phyloP scores from a whole-genome alignment of 2,329 filamentous ascomycete genomes.

The Leptographium flavum region DNA sequence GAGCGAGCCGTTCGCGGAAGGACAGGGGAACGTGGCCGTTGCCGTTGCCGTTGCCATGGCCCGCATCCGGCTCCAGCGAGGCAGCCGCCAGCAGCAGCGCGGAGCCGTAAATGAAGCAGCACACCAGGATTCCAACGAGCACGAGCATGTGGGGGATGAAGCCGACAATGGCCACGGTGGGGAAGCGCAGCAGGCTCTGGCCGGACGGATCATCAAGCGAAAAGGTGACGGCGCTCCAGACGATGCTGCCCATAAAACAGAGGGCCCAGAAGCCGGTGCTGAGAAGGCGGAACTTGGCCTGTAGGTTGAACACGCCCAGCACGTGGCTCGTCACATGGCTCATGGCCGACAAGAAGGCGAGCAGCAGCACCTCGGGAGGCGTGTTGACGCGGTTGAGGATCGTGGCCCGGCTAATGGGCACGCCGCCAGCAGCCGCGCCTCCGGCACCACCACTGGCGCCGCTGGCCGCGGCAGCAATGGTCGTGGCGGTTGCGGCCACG shows the following conservation, averaged over 20 bases:
- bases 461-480: conserved; percentile 6
- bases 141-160: conserved; percentile 93
- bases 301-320: conserved; percentile 66
- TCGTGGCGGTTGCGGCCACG: conserved; percentile 6
- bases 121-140: conserved; percentile 61
- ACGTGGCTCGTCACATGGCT: conserved; percentile 78
- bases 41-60: neutral
- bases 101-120: conserved; percentile 60
- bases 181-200: conserved; percentile 67
- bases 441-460: conserved; percentile 10
- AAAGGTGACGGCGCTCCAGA: conserved; percentile 57
- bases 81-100: conserved; percentile 65
- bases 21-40: conserved; percentile 14
- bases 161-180: conserved; percentile 86
- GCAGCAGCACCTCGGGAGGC: conserved; percentile 72
- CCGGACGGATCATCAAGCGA: conserved; percentile 43
- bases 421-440: conserved; percentile 17
- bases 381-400: conserved; percentile 75
- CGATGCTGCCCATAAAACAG: conserved; percentile 76
- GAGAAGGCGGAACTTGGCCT: conserved; percentile 65
- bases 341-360: conserved; percentile 77
- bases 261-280: conserved; percentile 84
- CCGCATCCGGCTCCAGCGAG: conserved; percentile 11
- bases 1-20: conserved; percentile 45
- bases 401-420: conserved; percentile 45